phyloP scores from a whole-genome alignment of 1,139 yeast species.

The Kurtzmaniella quercitrusa region DNA sequence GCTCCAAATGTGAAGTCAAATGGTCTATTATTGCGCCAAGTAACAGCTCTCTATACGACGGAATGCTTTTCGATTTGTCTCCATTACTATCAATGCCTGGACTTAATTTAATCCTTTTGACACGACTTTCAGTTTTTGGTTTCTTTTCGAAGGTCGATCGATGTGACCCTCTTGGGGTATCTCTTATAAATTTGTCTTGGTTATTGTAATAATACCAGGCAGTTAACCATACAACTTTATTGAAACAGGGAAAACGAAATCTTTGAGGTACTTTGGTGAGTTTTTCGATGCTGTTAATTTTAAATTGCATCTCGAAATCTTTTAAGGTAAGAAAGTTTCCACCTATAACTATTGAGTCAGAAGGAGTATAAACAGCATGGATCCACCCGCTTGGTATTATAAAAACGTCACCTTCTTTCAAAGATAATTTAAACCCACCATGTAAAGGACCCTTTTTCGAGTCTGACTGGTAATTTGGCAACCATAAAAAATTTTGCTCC shows the following conservation, averaged over 20 bases:
- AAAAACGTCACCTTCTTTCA: conserved; percentile 69
- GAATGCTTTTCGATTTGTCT: background rate
- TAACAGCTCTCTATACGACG: background rate
- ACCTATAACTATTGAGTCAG: conserved; percentile 78
- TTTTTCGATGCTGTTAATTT: conserved; percentile 58
- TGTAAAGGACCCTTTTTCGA: conserved; percentile 22
- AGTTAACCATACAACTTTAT: conserved; percentile 65
- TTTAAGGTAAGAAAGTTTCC: conserved; percentile 76
- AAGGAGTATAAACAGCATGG: conserved; percentile 83
- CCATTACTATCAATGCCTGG: background rate
- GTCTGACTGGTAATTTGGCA: conserved; percentile 43
- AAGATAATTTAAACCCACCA: conserved; percentile 61
- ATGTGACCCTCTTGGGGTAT: conserved; percentile 10
- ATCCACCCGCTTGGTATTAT: conserved; percentile 93
- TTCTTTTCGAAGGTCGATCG: too few species aligned
- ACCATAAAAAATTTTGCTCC: conserved; percentile 63
- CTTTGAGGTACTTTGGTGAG: conserved; percentile 69
- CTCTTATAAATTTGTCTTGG: conserved; percentile 18
- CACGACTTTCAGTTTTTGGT: too few species aligned
- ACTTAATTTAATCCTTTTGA: conserved; percentile 4
- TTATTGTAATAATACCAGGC: conserved; percentile 41
- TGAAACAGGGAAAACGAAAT: conserved; percentile 76
- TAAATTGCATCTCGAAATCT: conserved; percentile 60
- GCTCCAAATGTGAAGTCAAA: conserved; percentile 21
- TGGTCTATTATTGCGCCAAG: conserved; percentile 16